Percentiles rank a stretch among this genome's conserved stretches.
Conservation (phyloP, 495 filamentous ascomycete species). For the Jackrogersella multiformis region DNA sequence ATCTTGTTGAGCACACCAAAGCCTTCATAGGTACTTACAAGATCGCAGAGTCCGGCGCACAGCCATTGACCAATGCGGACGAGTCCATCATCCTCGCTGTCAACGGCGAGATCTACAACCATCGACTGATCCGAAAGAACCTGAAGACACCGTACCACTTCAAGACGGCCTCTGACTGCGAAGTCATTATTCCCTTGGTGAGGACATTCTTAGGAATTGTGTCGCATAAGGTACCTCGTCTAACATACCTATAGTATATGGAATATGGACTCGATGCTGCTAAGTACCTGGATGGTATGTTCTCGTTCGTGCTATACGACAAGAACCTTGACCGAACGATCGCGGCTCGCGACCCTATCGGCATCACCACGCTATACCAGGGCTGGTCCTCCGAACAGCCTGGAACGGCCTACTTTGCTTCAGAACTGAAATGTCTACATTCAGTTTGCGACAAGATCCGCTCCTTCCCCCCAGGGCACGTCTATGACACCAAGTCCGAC, state of each 20-base stretch:
- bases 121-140: conserved; percentile 86
- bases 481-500: conserved; percentile 92
- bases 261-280: conserved; percentile 92
- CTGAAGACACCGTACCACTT: conserved; percentile 85
- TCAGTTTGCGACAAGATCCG: conserved; percentile 95
- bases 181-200: conserved; percentile 97
- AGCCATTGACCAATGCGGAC: conserved; percentile 93
- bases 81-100: conserved; percentile 88
- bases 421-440: conserved; percentile 92
- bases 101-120: conserved; percentile 99
- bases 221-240: conserved; percentile 5
- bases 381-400: conserved; percentile 86
- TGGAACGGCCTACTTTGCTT: conserved; percentile 90
- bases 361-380: conserved; percentile 96
- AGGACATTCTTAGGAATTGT: conserved; percentile 42
- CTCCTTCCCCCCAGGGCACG: conserved; percentile 91
- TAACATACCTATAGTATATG: conserved; percentile 70
- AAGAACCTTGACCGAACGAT: conserved; percentile 88
- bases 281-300: conserved; percentile 98
- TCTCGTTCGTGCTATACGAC: conserved; percentile 98
- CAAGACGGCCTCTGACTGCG: conserved; percentile 98
- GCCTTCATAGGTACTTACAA: conserved; percentile 45
- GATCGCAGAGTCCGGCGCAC: conserved; percentile 83
- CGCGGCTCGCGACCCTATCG: conserved; percentile 95
- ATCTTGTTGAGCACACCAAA: conserved; percentile 13